Percentiles rank a stretch among this genome's conserved stretches.
These are phyloP conservation scores for Fonsecaea nubica DNA, from an alignment of 2,329 filamentous ascomycete species.

Conservation along the genomic window DNA sequence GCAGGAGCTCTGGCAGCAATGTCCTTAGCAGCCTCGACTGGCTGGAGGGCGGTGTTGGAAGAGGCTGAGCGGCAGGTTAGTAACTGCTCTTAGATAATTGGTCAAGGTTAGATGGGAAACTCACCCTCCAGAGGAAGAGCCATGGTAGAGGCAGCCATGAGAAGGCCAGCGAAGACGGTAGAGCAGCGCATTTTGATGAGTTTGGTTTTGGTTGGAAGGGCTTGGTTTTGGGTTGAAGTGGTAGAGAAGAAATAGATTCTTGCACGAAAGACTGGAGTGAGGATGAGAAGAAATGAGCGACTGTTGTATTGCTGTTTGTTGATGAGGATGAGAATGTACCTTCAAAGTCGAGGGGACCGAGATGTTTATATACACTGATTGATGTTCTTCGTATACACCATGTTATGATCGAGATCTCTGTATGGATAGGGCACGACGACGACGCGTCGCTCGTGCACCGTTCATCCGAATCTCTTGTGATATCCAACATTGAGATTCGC, in stretches of 20 bases:
- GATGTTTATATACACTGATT: constrained; percentile 20
- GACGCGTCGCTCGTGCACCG: neutral
- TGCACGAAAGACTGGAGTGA: constrained; percentile 17
- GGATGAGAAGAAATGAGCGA: constrained; percentile 10
- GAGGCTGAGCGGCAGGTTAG: neutral
- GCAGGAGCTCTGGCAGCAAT: neutral
- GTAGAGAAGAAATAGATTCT: neutral
- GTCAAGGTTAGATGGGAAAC: neutral
- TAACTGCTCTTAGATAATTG: too few species aligned
- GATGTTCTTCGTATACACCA: neutral
- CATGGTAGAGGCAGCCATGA: constrained; percentile 31
- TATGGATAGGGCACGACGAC: neutral
- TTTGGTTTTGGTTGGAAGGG: neutral
- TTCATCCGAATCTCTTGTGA: neutral
- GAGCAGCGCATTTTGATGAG: constrained; percentile 36
- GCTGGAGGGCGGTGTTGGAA: constrained; percentile 13
- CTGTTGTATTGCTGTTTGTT: constrained; percentile 14
- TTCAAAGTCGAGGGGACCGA: neutral
- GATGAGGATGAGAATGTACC: constrained; percentile 19
- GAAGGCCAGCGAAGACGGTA: constrained; percentile 30
- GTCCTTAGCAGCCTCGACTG: constrained; percentile 12
- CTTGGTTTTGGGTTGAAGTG: constrained; percentile 9
- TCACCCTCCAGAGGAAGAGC: constrained; percentile 34
- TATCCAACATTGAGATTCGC: neutral
- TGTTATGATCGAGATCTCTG: neutral